phyloP scores from a whole-genome alignment of 2,329 filamentous ascomycete species.

The Juglanconis oblonga region DNA sequence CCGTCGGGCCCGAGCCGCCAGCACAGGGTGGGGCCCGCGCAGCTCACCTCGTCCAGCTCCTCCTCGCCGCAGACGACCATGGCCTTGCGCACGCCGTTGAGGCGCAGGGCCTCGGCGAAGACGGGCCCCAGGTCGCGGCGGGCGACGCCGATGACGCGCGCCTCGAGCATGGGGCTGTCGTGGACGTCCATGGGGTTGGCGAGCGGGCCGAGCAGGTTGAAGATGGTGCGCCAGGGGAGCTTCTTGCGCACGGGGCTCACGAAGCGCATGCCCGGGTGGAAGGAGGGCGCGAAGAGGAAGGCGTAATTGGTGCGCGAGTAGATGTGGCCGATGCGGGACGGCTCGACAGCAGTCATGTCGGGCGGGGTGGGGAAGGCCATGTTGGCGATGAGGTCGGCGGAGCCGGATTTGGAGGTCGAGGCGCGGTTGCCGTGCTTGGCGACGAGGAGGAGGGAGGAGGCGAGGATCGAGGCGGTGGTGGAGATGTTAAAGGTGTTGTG shows the following conservation, averaged over 20 bases:
- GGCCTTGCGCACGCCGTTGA: constrained; percentile 76
- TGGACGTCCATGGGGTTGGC: constrained; percentile 81
- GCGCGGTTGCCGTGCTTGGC: constrained; percentile 96
- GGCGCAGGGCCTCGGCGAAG: constrained; percentile 79
- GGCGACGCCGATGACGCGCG: constrained; percentile 89
- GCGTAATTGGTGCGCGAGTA: constrained; percentile 85
- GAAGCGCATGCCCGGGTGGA: constrained; percentile 92
- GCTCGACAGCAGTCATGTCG: constrained; percentile 70
- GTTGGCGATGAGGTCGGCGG: constrained; percentile 82
- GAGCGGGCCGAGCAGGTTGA: constrained; percentile 92
- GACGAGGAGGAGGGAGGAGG: constrained; percentile 78
- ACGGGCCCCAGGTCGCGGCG: constrained; percentile 81
- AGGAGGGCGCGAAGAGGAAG: constrained; percentile 93
- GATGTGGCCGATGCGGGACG: constrained; percentile 66
- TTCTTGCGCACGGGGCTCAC: constrained; percentile 83
- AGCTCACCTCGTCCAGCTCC: constrained; percentile 92
- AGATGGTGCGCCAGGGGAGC: constrained; percentile 92
- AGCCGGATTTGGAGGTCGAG: constrained; percentile 92
- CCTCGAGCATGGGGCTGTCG: constrained; percentile 62
- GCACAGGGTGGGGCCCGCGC: constrained; percentile 82
- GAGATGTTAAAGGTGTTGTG: constrained; percentile 99
- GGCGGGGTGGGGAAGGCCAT: constrained; percentile 67
- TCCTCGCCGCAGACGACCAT: constrained; percentile 91
- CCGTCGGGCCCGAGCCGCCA: constrained; percentile 65
- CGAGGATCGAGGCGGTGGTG: constrained; percentile 89